Percentiles rank a stretch among this genome's conserved stretches.
phyloP scores from a whole-genome alignment of 177 flowering plant genomes.

The Tripterygium wilfordii region DNA sequence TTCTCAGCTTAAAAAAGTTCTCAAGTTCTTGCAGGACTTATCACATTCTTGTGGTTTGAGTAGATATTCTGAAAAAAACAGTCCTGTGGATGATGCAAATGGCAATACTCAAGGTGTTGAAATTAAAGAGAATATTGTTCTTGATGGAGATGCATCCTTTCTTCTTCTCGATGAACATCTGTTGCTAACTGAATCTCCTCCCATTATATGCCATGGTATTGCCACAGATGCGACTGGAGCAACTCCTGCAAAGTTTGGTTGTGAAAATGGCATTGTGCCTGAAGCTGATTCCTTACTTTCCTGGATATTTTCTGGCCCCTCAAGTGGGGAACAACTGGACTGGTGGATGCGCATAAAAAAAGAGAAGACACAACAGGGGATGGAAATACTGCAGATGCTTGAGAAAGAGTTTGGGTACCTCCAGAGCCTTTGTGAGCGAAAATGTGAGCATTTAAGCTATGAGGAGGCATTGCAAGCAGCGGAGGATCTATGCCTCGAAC shows the following conservation, averaged over 20 bases:
- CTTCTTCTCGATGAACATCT: conserved; percentile 60
- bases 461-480: conserved; percentile 81
- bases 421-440: conserved; percentile 80
- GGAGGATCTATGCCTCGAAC: conserved; percentile 76
- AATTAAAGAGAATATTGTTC: conserved; percentile 48
- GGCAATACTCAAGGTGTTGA: conserved; percentile 23
- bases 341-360: conserved; percentile 59
- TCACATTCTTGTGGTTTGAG: conserved; percentile 66
- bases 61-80: conserved; percentile 57
- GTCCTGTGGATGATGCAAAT: conserved; percentile 35
- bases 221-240: conserved; percentile 16
- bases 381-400: conserved; percentile 71
- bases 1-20: conserved; percentile 64
- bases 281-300: conserved; percentile 55
- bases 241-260: conserved; percentile 13
- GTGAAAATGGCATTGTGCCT: conserved; percentile 30
- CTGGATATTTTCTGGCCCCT: conserved; percentile 74
- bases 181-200: conserved; percentile 24
- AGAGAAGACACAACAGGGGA: conserved; percentile 60
- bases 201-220: conserved; percentile 14
- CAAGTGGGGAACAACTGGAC: conserved; percentile 55
- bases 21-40: conserved; percentile 86
- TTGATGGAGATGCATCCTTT: conserved; percentile 51
- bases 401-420: conserved; percentile 78
- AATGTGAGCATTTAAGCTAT: conserved; percentile 70